Base-by-base conservation (phyloP, 108 stramenopile genomes). In the Skeletonema costatum region DNA sequence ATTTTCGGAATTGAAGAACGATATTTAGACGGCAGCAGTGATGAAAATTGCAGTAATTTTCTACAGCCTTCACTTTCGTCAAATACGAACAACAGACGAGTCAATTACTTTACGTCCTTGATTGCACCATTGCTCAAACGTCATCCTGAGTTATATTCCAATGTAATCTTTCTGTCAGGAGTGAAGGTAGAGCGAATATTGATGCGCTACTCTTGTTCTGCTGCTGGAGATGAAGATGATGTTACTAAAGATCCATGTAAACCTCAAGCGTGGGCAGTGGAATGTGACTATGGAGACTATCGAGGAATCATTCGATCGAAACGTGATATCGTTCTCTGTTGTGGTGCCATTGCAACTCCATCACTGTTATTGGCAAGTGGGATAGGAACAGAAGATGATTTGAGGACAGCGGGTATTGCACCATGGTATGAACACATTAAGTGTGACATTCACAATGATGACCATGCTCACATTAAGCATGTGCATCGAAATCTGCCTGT, bases 321-420 rank as follows among this genome's bases (percentile, higher is more conserved):
- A 38, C 36, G 48, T 21, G 78, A 81, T 33, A 69, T 90, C 14
- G 84, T 92, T 46, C 41, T 94, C 12, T 89, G 87, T 60, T 81
- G 89, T 35, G 93, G 93, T 14, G 91, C 91, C 39, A 87, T 94
- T 30, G 87, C 83, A 46, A 87, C 76, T 39, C 93, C 93, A 25
- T 82, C 90, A 0, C 66, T 94, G 12, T 67, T 94, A 11, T 58
- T 92, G 72, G 72, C 74, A 32, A 88, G 87, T 66, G 89, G 90
- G 14, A 84, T 92, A 36, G 89, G 90, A 29, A 53, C 63, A 33
- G 69, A 69, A 42, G 73, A 76, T 33, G 85, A 85, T 59, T 77
- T 85, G 30, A 53, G 10, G 51, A 35, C 31, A 4, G 75, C 64
- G 32, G 86, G 77, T n/a, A 85, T 86, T 51, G 59, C 25, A 44